These are phyloP conservation scores for Chalaropsis ovoidea DNA, from an alignment of 2,329 filamentous ascomycete species.

Conservation along the genomic window DNA sequence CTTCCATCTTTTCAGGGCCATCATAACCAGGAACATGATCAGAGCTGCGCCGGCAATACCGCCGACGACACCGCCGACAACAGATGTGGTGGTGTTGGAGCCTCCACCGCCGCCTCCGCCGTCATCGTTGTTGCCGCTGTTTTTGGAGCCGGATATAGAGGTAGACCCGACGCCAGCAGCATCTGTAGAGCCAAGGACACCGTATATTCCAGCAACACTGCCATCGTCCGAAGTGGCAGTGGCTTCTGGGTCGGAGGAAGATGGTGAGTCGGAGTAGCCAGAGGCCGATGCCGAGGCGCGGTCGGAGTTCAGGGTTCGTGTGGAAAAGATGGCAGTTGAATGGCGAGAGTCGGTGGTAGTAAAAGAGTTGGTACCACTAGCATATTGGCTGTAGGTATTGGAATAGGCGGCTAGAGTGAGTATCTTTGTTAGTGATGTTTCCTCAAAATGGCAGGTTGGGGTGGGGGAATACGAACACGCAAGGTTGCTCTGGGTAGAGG, in stretches of 20 bases:
- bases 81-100: slow-evolving; percentile 27
- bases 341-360: neutral
- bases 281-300: neutral
- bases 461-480: slow-evolving; percentile 16
- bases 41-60: slow-evolving; percentile 50
- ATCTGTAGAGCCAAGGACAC: slow-evolving; percentile 22
- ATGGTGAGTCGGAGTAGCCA: slow-evolving; percentile 5
- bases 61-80: slow-evolving; percentile 50
- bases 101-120: slow-evolving; percentile 2
- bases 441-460: neutral
- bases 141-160: neutral
- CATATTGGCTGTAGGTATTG: neutral
- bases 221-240: slow-evolving; percentile 10
- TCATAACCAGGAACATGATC: slow-evolving; percentile 44
- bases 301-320: neutral
- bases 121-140: slow-evolving; percentile 10
- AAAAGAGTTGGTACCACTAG: neutral
- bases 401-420: neutral
- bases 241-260: slow-evolving; percentile 5
- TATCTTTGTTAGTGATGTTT: neutral
- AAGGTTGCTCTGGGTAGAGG: neutral
- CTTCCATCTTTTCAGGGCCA: slow-evolving; percentile 44
- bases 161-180: slow-evolving; percentile 27
- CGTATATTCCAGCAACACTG: neutral
- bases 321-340: slow-evolving; percentile 18